phyloP scores from a whole-genome alignment of 2,329 filamentous ascomycete genomes.

The Fusarium sp. region DNA sequence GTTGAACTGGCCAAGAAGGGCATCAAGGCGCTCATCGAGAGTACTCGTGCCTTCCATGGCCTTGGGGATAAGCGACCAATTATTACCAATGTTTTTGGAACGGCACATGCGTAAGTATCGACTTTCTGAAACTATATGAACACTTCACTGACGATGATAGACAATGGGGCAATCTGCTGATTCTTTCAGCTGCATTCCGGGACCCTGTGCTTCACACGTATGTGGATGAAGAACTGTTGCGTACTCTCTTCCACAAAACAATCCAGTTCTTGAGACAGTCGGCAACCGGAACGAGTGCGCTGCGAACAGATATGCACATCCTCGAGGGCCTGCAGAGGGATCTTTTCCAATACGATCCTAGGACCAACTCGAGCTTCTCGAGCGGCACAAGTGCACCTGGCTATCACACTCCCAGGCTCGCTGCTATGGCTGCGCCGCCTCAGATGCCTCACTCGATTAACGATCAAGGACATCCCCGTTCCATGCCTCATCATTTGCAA shows the following conservation, averaged over 20 bases:
- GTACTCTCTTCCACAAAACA: constrained; percentile 77
- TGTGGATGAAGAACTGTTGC: constrained; percentile 70
- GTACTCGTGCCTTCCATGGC: constrained; percentile 84
- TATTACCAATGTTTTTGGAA: constrained; percentile 97
- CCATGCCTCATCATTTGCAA: constrained; percentile 48
- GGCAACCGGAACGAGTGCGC: constrained; percentile 80
- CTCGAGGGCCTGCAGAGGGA: constrained; percentile 70
- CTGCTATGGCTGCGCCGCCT: constrained; percentile 46
- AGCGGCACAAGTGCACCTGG: constrained; percentile 55
- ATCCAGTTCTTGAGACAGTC: constrained; percentile 82
- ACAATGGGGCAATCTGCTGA: constrained; percentile 96
- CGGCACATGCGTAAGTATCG: constrained; percentile 88
- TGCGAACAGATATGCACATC: constrained; percentile 82
- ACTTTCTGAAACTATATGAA: neutral
- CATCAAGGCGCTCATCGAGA: constrained; percentile 83
- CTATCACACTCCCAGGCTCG: constrained; percentile 47
- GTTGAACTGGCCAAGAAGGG: constrained; percentile 72
- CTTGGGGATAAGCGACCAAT: constrained; percentile 78
- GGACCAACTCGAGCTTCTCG: constrained; percentile 61
- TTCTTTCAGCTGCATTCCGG: constrained; percentile 85
- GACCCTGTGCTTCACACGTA: constrained; percentile 73
- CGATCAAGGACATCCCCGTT: constrained; percentile 45
- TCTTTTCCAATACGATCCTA: constrained; percentile 57
- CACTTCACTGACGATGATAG: constrained; percentile 61
- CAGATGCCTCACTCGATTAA: constrained; percentile 44